Evolutionary conservation across 352 stramenopile species (phyloP), one percentile per base, ranked within the genome.

Genomic region (Elongisporangium undulatum): DNA sequence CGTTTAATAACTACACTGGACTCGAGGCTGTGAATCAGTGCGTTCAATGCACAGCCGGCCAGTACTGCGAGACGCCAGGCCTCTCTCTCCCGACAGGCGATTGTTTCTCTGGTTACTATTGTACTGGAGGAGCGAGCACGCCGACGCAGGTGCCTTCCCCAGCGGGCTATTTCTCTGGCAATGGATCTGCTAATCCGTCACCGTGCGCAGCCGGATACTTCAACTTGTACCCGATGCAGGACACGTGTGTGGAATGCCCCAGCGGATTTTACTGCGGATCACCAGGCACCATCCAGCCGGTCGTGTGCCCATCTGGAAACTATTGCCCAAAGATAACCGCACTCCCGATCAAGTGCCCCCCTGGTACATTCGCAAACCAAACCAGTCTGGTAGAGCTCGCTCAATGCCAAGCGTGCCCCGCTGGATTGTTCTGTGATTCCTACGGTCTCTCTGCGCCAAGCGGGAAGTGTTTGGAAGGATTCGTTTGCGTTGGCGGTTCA

Each of bases 341-440:
- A 5, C 56, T 88, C 1, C 65, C 85, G 9, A 61, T 89, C 0
- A 84, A 85, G 58, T 97, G 89, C 57, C 62, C 71, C 2, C 72
- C 76, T 8, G 87, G 87, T 2, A 87, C 69, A 9, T 86, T 83
- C 60, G 73, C 75, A 9, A 75, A 79, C 10, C 55, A 74, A 1
- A 68, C 85, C 21, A 81, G 84, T n/a, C 71, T 97, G 0, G 66
- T 85, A 8, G 73, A 75, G 20, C 67, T 82, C 20, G 63, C 75
- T 0, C 83, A 96, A 59, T 98, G 94, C 53, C 74, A 81, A 21
- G 38, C 69, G 19, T 98, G 94, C 68, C 72, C 85, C 10, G 67
- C 77, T 9, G 93, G 93, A 0, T 80, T 70, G 22, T 98, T 91
- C 51, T 98, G 94, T 63, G 91, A 97, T 53, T 87, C 89, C 16